Evolutionary conservation across 2,329 filamentous ascomycete species (phyloP).

Genomic region (Myriosclerotinia curreyana): DNA sequence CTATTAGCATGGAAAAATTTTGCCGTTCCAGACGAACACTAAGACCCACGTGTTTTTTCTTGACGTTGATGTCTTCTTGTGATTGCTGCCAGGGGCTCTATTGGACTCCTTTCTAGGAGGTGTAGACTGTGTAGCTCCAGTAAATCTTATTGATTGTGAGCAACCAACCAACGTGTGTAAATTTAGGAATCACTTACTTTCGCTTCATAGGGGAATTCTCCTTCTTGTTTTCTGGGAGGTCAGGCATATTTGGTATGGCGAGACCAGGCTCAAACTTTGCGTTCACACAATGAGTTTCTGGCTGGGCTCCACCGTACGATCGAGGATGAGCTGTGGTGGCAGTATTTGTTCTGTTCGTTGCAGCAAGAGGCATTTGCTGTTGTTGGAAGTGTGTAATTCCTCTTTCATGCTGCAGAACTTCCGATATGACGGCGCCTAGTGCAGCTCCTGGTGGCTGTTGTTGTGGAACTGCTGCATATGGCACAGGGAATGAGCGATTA

Average conservation of each 20-base stretch:
- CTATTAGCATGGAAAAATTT: constrained; percentile 3
- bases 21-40: neutral
- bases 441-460: neutral
- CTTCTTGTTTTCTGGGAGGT: constrained; percentile 1
- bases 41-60: constrained; percentile 23
- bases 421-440: constrained; percentile 7
- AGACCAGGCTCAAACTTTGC: neutral
- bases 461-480: neutral
- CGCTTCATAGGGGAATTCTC: constrained; percentile 20
- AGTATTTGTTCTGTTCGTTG: neutral
- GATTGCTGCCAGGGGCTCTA: neutral
- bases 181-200: neutral
- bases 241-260: neutral
- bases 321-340: neutral
- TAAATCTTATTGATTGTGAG: neutral
- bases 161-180: neutral
- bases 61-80: constrained; percentile 19
- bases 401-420: constrained; percentile 20
- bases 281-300: neutral
- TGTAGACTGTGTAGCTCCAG: neutral
- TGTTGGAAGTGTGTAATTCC: constrained; percentile 14
- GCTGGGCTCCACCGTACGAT: neutral
- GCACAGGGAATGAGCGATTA: neutral
- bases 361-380: constrained; percentile 10
- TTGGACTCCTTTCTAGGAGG: constrained; percentile 6